Conservation (phyloP, 768 basidiomycete species). For the Russula abietina region DNA sequence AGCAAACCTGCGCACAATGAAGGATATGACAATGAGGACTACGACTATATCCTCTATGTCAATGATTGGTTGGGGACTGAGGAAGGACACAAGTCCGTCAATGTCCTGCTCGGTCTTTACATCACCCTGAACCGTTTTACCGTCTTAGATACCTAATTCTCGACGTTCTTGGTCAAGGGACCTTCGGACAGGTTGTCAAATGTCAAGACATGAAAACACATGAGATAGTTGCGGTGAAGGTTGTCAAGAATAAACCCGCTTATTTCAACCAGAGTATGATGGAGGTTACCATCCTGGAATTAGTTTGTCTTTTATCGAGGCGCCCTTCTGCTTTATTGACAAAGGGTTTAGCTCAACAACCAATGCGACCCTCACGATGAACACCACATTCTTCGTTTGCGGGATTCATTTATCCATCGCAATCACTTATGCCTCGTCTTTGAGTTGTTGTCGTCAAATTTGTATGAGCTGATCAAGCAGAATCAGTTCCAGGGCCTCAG, state of each 20-base stretch:
- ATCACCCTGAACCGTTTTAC: slow-evolving; percentile 19
- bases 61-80: slow-evolving; percentile 96
- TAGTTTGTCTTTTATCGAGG: slow-evolving; percentile 53
- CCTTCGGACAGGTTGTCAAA: slow-evolving; percentile 98
- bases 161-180: slow-evolving; percentile 97
- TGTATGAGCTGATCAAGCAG: slow-evolving; percentile 99
- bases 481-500: slow-evolving; percentile 97
- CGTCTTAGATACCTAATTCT: slow-evolving; percentile 82
- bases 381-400: slow-evolving; percentile 92
- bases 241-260: slow-evolving; percentile 99
- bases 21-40: slow-evolving; percentile 97
- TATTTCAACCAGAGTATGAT: slow-evolving; percentile 99
- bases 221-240: slow-evolving; percentile 97
- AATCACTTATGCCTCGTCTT: slow-evolving; percentile 97
- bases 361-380: slow-evolving; percentile 90
- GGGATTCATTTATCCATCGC: slow-evolving; percentile 94
- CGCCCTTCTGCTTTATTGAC: neutral
- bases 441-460: slow-evolving; percentile 91
- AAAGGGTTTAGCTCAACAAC: slow-evolving; percentile 70
- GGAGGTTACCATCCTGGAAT: slow-evolving; percentile 96
- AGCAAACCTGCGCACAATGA: slow-evolving; percentile 95
- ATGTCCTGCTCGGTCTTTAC: slow-evolving; percentile 8
- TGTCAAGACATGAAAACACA: slow-evolving; percentile 99
- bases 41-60: slow-evolving; percentile 98
- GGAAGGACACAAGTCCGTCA: slow-evolving; percentile 85